phyloP scores from a whole-genome alignment of 306 rosid genomes.

The Myrica gale region DNA sequence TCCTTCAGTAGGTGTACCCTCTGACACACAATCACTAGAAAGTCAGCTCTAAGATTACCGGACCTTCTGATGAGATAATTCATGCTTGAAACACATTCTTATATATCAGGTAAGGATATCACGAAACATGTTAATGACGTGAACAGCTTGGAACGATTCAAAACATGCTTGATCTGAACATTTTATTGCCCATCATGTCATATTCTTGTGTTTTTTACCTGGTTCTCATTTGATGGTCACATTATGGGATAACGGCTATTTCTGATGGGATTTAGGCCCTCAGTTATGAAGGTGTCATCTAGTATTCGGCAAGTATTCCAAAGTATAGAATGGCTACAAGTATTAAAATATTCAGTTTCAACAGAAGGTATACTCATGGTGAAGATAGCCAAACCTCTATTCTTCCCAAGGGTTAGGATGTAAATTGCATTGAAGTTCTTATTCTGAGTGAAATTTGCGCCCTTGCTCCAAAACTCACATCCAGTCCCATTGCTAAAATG shows the following conservation, averaged over 20 bases:
- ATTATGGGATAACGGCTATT: background rate
- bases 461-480: conserved; percentile 10
- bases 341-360: background rate
- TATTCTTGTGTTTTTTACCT: background rate
- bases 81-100: background rate
- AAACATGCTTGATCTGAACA: background rate
- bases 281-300: background rate
- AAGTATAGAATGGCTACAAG: too few species aligned
- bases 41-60: background rate
- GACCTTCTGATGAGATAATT: background rate
- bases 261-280: background rate
- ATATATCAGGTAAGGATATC: background rate
- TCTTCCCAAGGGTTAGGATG: background rate
- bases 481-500: conserved; percentile 23
- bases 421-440: conserved; percentile 4
- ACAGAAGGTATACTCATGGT: background rate
- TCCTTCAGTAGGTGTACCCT: conserved; percentile 3
- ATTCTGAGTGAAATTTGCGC: background rate
- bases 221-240: background rate
- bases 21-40: conserved; percentile 7
- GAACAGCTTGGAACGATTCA: background rate
- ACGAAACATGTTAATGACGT: background rate
- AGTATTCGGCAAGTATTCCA: background rate
- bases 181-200: background rate
- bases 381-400: conserved; percentile 12